These are phyloP conservation scores for Setomelanomma holmii DNA, from an alignment of 2,329 filamentous ascomycete species.

Conservation along the genomic window DNA sequence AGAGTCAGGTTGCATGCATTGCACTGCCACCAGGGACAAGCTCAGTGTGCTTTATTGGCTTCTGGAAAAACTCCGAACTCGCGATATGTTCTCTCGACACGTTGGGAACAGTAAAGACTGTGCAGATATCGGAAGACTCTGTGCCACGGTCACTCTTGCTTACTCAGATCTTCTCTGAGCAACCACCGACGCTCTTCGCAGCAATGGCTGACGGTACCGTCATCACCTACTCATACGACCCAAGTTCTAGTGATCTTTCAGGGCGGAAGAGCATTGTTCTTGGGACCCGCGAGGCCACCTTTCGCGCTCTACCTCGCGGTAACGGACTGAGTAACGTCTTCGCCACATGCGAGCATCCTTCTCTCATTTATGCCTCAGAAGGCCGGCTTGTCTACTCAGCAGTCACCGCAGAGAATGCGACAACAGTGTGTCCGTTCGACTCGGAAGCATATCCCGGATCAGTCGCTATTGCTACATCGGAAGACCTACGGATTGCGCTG, in stretches of 20 bases:
- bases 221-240: slow-evolving; percentile 78
- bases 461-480: slow-evolving; percentile 79
- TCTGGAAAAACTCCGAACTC: slow-evolving; percentile 84
- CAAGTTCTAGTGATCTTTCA: slow-evolving; percentile 67
- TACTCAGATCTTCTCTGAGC: slow-evolving; percentile 72
- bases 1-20: slow-evolving; percentile 85
- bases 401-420: slow-evolving; percentile 86
- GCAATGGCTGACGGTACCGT: slow-evolving; percentile 94
- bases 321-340: slow-evolving; percentile 79
- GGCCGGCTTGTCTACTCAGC: slow-evolving; percentile 91
- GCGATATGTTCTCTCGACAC: slow-evolving; percentile 74
- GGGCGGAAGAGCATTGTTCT: slow-evolving; percentile 82
- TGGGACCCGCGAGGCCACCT: slow-evolving; percentile 82
- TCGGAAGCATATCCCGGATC: slow-evolving; percentile 79
- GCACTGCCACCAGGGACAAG: slow-evolving; percentile 71
- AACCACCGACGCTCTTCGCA: slow-evolving; percentile 79
- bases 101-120: slow-evolving; percentile 70
- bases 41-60: slow-evolving; percentile 78
- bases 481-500: slow-evolving; percentile 77
- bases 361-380: slow-evolving; percentile 88
- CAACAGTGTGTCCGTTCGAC: slow-evolving; percentile 82
- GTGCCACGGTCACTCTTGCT: slow-evolving; percentile 84
- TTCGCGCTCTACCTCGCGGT: slow-evolving; percentile 76
- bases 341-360: slow-evolving; percentile 92
- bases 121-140: slow-evolving; percentile 65